Percentiles rank a stretch among this genome's conserved stretches.
Conservation (phyloP, 108 stramenopile genomes). For the Schizochytrium sp. region DNA sequence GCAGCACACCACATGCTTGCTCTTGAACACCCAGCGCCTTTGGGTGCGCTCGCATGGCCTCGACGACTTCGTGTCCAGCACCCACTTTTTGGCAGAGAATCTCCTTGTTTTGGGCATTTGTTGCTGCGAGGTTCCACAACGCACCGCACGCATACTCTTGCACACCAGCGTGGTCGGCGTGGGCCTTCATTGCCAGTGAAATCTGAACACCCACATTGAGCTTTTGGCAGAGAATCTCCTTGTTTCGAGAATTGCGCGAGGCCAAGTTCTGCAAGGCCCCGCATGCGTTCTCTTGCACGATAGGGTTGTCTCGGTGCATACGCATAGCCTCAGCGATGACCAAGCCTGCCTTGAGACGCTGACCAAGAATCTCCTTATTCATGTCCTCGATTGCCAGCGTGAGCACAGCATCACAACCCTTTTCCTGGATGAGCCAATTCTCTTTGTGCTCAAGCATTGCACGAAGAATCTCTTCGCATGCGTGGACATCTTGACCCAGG, state of each 20-base stretch:
- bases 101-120: neutral
- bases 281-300: neutral
- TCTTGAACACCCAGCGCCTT: neutral
- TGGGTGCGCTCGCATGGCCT: neutral
- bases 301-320: neutral
- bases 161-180: neutral
- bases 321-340: neutral
- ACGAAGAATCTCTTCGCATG: neutral
- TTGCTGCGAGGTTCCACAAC: neutral
- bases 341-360: neutral
- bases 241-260: neutral
- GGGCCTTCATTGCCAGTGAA: neutral
- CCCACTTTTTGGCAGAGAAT: neutral
- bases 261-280: neutral
- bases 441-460: neutral
- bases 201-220: neutral
- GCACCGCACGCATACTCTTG: neutral
- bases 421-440: neutral
- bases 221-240: neutral
- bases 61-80: neutral
- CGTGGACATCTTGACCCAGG: neutral
- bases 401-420: neutral
- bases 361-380: neutral
- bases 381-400: neutral
- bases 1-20: neutral